A percentile compares a stretch with the other conserved stretches of the same genome.
Evolutionary conservation across 2,329 filamentous ascomycete species (phyloP).

Genomic region (Purpureocillium lavendulum): DNA sequence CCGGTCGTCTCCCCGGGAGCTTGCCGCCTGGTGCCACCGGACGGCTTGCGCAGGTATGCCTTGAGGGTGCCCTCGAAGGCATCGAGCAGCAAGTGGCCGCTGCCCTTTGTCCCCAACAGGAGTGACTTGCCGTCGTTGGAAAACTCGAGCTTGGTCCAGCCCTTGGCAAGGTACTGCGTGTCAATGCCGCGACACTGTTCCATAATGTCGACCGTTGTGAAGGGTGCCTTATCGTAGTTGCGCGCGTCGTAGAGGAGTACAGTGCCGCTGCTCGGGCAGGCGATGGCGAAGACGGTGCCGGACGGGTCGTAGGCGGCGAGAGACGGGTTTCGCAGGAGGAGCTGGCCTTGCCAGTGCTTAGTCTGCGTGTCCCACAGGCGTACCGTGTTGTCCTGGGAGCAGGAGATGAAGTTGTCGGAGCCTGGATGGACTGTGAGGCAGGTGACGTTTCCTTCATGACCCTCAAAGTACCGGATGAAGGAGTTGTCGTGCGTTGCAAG

Average conservation of each 20-base stretch:
- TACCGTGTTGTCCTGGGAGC: conserved; percentile 83
- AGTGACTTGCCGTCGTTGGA: conserved; percentile 90
- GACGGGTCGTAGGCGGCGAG: conserved; percentile 89
- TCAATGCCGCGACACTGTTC: conserved; percentile 42
- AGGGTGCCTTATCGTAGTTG: conserved; percentile 88
- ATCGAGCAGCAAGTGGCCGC: conserved; percentile 87
- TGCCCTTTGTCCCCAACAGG: conserved; percentile 73
- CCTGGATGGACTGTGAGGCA: conserved; percentile 77
- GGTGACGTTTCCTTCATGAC: conserved; percentile 79
- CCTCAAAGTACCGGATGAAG: conserved; percentile 93
- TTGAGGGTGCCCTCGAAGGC: conserved; percentile 78
- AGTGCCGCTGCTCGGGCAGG: conserved; percentile 68
- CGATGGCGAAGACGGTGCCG: conserved; percentile 84
- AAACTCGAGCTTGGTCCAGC: conserved; percentile 91
- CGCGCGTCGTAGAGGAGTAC: conserved; percentile 88
- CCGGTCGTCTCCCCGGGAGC: conserved; percentile 42
- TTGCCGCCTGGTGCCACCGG: conserved; percentile 42
- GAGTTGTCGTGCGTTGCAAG: conserved; percentile 91
- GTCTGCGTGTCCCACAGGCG: conserved; percentile 83
- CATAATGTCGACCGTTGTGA: conserved; percentile 74
- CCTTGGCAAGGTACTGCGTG: conserved; percentile 50
- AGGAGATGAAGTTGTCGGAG: conserved; percentile 85
- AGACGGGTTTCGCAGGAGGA: conserved; percentile 73
- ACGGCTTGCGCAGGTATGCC: conserved; percentile 58
- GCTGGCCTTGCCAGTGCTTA: conserved; percentile 68